Evolutionary conservation across 2,329 filamentous ascomycete species (phyloP), one percentile per base, ranked within the genome.

Genomic region (Trichoderma oligosporum): DNA sequence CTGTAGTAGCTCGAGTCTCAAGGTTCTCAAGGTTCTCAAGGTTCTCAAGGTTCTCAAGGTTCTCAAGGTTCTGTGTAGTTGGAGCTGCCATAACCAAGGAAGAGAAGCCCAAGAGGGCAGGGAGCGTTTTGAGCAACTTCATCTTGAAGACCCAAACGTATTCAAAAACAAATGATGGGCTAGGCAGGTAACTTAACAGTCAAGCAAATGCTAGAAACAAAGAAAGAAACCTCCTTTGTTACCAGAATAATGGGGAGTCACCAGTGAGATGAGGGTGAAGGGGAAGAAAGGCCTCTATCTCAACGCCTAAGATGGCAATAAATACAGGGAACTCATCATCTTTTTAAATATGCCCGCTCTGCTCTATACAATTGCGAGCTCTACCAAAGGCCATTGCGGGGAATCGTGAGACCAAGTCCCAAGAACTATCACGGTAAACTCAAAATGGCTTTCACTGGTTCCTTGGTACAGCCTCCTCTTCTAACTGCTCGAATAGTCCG

Each of bases 21-120:
- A 79, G 59, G 61, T 76, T 76, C 57, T 77, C 73, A 6, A 79
- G 57, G 6, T 61, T 31, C 8, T 44, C 53, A 8, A 79, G 59
- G 61, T 76, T 76, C 57, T 77, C 73, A 6, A 79, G 57, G 6
- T 61, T 76, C 57, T 77, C 73, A 8, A 79, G 59, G 61, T 76
- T 76, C 57, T 77, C 73, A 6, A 79, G 57, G 6, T 61, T 31
- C 8, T 44, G 45, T n/a, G 57, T 25, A n/a, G 53, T 52, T 57
- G 57, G 57, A 14, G 57, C 57, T 14, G 53, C 52, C 7, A 46
- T 27, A 22, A 33, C 46, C 22, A 53, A 36, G 27, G 52, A 48
- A 3, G 38, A 48, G 52, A 59, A 33, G n/a, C 57, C 47, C 45
- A 57, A n/a, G 20, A 59, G 42, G 29, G 57, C 57, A 7, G 38